Evolutionary conservation across 495 filamentous ascomycete genomes (phyloP), one percentile per base, ranked within the genome.

Genomic region (Trypethelium eluteriae): DNA sequence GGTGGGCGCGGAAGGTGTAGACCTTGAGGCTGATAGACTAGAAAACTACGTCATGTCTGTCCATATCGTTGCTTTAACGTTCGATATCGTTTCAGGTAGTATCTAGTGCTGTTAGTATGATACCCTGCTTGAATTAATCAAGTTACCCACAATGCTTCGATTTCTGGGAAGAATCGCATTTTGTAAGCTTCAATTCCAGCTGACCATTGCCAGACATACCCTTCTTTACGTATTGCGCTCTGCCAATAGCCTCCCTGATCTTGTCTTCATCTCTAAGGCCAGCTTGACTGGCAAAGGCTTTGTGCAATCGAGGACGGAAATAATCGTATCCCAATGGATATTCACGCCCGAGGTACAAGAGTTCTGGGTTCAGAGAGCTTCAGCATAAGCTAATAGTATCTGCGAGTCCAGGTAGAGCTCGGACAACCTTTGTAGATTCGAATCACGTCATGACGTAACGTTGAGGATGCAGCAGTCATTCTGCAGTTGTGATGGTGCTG

Each of bases 71-170:
- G 85, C 72, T 87, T 87, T 70, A 98, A 81, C 59, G 91, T 85
- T 69, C 94, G 86, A 80, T 98, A 98, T 76, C 89, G 85, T 80
- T 96, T 98, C 68, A 98, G 79, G 80, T 93, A 94, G 78, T 97
- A 96, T 74, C 93, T 98, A 75, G 69, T 39, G 36, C 68, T 69
- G 63, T 70, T 75, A 46, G 36, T 66, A 62, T 70, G 57, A 69
- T 67, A 59, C 63, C 61, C 57, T 62, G 35, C 34, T 66, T 4
- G 53, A 39, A 49, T 35, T 32, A 0, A 39, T 50, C 64, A 39
- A 14, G 38, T 18, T 39, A 81, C 90, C 85, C 82, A 97, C 93
- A 98, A 74, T 10, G 92, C 88, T 77, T 96, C 92, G 69, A 97
- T 88, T 77, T 97, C 93, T 89, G 47, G 47, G 56, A 16, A n/a